A percentile compares a stretch with the other conserved stretches of the same genome.
These are phyloP conservation scores for Ciborinia camelliae DNA, from an alignment of 2,329 filamentous ascomycete genomes.

Conservation along the genomic window DNA sequence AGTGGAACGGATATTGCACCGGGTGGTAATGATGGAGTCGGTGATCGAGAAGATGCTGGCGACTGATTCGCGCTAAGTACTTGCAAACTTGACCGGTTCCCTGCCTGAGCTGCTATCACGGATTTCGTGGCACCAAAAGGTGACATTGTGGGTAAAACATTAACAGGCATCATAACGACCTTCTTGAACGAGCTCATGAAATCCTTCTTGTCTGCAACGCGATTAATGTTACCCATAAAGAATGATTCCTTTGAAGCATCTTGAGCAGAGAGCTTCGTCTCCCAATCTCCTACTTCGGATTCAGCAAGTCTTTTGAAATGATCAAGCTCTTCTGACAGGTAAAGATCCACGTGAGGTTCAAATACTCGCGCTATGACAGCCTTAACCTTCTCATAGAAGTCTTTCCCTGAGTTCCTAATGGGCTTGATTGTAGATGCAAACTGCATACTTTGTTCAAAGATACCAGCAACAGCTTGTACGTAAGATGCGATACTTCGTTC, in stretches of 20 bases:
- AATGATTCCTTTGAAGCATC: slow-evolving; percentile 89
- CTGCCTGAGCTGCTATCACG: slow-evolving; percentile 25
- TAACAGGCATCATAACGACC: slow-evolving; percentile 98
- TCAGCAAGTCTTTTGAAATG: slow-evolving; percentile 77
- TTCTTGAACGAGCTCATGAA: slow-evolving; percentile 97
- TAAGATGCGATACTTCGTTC: slow-evolving; percentile 72
- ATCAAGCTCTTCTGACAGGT: slow-evolving; percentile 86
- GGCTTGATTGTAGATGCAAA: slow-evolving; percentile 70
- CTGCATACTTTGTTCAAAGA: slow-evolving; percentile 81
- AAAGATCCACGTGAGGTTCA: slow-evolving; percentile 90
- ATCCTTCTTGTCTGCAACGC: slow-evolving; percentile 93
- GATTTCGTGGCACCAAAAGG: slow-evolving; percentile 48
- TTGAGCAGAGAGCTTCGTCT: slow-evolving; percentile 86
- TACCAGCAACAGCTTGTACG: slow-evolving; percentile 78
- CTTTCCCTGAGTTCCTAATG: slow-evolving; percentile 58
- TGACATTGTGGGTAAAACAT: slow-evolving; percentile 68
- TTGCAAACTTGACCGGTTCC: slow-evolving; percentile 34
- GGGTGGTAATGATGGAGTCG: slow-evolving; percentile 46
- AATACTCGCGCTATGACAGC: slow-evolving; percentile 70
- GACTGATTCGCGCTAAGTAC: slow-evolving; percentile 28
- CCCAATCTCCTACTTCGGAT: slow-evolving; percentile 77
- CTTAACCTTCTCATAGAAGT: slow-evolving; percentile 62
- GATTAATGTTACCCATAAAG: slow-evolving; percentile 92
- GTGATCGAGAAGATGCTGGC: slow-evolving; percentile 44
- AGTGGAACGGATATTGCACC: slow-evolving; percentile 39